phyloP scores from a whole-genome alignment of 148 eudicot genomes.

The Chenopodium berlandieri region DNA sequence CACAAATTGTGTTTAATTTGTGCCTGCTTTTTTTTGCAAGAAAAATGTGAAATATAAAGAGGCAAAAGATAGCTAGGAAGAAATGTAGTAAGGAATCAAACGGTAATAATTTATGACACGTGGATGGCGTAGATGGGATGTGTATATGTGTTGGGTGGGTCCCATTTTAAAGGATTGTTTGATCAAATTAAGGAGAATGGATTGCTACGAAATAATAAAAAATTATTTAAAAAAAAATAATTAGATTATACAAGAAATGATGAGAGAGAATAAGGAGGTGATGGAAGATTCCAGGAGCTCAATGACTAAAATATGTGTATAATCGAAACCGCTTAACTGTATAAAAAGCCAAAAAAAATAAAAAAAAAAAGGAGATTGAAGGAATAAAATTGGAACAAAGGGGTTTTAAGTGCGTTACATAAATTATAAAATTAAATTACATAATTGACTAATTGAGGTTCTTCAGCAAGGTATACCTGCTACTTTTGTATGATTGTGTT shows the following conservation, averaged over 20 bases:
- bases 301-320: background rate
- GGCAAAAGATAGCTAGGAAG: background rate
- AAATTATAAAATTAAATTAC: no score
- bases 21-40: conserved; percentile 26
- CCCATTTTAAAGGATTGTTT: conserved; percentile 21
- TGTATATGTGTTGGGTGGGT: background rate
- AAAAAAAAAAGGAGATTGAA: background rate
- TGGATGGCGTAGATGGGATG: conserved; percentile 22
- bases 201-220: background rate
- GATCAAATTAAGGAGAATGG: conserved; percentile 6
- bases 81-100: background rate
- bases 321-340: conserved; percentile 12
- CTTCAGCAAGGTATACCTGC: background rate
- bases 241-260: background rate
- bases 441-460: no score
- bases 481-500: background rate
- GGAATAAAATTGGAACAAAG: background rate
- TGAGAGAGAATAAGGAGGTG: background rate
- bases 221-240: no score
- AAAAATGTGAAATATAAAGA: conserved; percentile 24
- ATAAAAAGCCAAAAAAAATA: background rate
- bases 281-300: conserved; percentile 21
- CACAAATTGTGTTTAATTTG: conserved; percentile 34
- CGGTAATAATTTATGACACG: conserved; percentile 9
- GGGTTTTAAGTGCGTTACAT: background rate